Conservation (phyloP, 352 stramenopile genomes). For the Pythium pyrilobum region DNA sequence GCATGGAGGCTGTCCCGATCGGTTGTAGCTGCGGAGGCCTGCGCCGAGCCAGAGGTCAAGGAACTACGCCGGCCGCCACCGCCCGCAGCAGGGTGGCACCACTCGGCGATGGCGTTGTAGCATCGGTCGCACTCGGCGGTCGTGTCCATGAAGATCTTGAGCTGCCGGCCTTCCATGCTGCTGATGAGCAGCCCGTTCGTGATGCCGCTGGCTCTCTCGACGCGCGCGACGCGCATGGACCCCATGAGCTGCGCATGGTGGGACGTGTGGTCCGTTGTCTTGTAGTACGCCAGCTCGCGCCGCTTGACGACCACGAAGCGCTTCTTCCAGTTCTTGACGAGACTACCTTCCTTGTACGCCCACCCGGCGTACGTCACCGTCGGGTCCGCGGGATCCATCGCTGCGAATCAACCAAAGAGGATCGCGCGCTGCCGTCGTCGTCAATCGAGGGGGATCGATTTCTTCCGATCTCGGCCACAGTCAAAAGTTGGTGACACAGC, state of each 20-base stretch:
- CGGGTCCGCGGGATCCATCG: too few species aligned
- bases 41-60: too few species aligned
- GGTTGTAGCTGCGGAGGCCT: too few species aligned
- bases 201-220: conserved; percentile 59
- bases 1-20: too few species aligned
- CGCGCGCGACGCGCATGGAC: conserved; percentile 57
- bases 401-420: too few species aligned
- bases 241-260: conserved; percentile 54
- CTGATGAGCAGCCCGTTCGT: conserved; percentile 69
- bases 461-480: too few species aligned
- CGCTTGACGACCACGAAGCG: conserved; percentile 77
- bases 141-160: conserved; percentile 83
- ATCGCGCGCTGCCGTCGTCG: too few species aligned
- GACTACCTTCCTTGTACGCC: conserved; percentile 75
- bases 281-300: conserved; percentile 75
- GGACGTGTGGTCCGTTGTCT: conserved; percentile 40
- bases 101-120: conserved; percentile 53
- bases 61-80: background rate
- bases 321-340: conserved; percentile 83
- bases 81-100: conserved; percentile 6
- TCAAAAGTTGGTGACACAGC: background rate
- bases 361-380: conserved; percentile 67
- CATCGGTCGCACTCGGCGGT: conserved; percentile 62
- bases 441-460: too few species aligned
- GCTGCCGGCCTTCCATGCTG: conserved; percentile 53